A percentile compares a stretch with the other conserved stretches of the same genome.
Conservation (phyloP, 1,284 basidiomycete genomes). For the Sutorius eximius region DNA sequence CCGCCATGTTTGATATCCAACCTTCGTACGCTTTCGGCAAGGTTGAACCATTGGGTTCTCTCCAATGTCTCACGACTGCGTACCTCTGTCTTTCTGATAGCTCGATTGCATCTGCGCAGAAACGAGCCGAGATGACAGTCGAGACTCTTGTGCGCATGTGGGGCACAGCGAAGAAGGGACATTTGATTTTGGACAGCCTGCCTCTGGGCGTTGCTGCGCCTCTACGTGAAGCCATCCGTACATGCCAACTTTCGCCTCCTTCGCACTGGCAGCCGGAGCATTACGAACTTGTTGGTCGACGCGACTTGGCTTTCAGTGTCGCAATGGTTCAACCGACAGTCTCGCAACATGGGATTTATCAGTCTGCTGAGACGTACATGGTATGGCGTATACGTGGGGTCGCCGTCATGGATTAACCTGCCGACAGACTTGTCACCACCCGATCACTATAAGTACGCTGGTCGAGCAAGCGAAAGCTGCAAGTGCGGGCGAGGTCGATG, state of each 20-base stretch:
- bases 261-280: conserved; percentile 68
- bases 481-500: conserved; percentile 53
- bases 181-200: conserved; percentile 48
- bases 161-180: conserved; percentile 43
- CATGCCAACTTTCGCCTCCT: conserved; percentile 78
- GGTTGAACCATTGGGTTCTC: conserved; percentile 51
- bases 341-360: conserved; percentile 32
- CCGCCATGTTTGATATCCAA: conserved; percentile 48
- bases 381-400: conserved; percentile 38
- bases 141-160: conserved; percentile 55
- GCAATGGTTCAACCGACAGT: conserved; percentile 32
- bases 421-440: conserved; percentile 37
- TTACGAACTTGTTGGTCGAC: conserved; percentile 76
- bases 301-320: conserved; percentile 64
- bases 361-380: conserved; percentile 40
- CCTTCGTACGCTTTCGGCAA: conserved; percentile 64
- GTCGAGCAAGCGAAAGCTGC: conserved; percentile 50
- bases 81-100: conserved; percentile 60
- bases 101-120: conserved; percentile 48
- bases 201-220: conserved; percentile 79
- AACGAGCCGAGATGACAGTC: conserved; percentile 66
- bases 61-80: conserved; percentile 51
- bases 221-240: conserved; percentile 77
- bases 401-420: conserved; percentile 27
- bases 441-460: conserved; percentile 53